phyloP scores from a whole-genome alignment of 108 stramenopile genomes.

The Phaeodactylum tricornutum region DNA sequence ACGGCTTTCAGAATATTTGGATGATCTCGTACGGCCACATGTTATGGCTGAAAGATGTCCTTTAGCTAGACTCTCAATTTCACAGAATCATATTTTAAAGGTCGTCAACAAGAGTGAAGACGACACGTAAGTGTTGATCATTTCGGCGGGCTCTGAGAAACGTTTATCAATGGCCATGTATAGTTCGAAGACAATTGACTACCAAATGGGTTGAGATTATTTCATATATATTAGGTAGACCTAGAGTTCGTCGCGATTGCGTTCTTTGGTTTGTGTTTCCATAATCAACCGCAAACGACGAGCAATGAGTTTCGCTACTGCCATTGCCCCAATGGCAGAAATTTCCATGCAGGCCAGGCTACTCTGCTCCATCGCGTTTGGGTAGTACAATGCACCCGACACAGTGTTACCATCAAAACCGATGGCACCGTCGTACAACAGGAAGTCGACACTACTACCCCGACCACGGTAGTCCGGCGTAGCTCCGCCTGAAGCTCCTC shows the following conservation, averaged over 20 bases:
- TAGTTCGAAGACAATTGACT: too few relatives aligned
- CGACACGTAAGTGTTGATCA: too few relatives aligned
- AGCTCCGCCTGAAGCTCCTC: conserved; percentile 44
- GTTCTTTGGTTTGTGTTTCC: too few relatives aligned
- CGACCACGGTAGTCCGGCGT: conserved; percentile 50
- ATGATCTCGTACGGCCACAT: conserved; percentile 55
- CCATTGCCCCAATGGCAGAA: conserved; percentile 63
- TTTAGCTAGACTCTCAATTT: too few relatives aligned
- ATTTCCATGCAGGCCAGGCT: conserved; percentile 63
- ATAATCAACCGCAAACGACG: conserved; percentile 36
- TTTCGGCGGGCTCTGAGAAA: too few relatives aligned
- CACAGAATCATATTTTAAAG: too few relatives aligned
- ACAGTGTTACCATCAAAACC: conserved; percentile 20
- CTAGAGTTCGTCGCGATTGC: too few relatives aligned
- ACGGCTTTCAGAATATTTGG: conserved; percentile 62
- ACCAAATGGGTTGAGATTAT: too few relatives aligned
- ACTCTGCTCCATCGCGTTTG: conserved; percentile 55
- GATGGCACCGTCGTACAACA: conserved; percentile 57
- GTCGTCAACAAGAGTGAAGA: too few relatives aligned
- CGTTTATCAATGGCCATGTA: too few relatives aligned
- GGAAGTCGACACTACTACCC: conserved; percentile 25
- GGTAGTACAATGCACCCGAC: conserved; percentile 61
- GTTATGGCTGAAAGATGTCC: conserved; percentile 7
- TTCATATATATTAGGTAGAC: too few relatives aligned
- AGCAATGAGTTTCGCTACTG: conserved; percentile 70